Conservation (phyloP, 75 land plant species). For the Cryptomeria japonica region DNA sequence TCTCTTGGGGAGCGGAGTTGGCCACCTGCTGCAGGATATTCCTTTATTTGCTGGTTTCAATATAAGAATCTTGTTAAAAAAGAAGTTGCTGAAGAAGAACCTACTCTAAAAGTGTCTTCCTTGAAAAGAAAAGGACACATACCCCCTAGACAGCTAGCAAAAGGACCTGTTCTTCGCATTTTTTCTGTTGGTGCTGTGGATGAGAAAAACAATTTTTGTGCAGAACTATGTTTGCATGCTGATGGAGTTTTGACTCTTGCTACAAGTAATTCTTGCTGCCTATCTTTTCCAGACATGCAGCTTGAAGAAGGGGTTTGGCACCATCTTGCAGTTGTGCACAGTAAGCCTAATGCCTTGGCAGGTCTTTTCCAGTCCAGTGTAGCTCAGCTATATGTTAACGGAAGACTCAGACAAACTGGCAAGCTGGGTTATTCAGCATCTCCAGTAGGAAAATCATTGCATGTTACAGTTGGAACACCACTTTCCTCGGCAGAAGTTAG, state of each 20-base stretch:
- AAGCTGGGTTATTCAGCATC: conserved; percentile 93
- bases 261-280: conserved; percentile 74
- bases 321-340: conserved; percentile 95
- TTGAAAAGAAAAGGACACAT: conserved; percentile 23
- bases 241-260: conserved; percentile 83
- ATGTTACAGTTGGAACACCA: conserved; percentile 85
- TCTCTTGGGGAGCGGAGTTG: conserved; percentile 94
- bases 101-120: conserved; percentile 20
- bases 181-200: conserved; percentile 92
- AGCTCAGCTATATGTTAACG: conserved; percentile 89
- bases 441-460: conserved; percentile 83
- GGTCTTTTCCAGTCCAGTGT: conserved; percentile 97
- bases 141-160: conserved; percentile 16
- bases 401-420: conserved; percentile 89
- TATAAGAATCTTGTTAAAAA: conserved; percentile 53
- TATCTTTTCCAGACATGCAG: conserved; percentile 74
- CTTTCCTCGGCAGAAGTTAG: conserved; percentile 48
- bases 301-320: conserved; percentile 93
- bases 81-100: conserved; percentile 27
- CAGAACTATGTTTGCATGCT: conserved; percentile 81
- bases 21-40: conserved; percentile 99
- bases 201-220: conserved; percentile 59
- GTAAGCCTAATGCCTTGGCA: conserved; percentile 97
- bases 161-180: conserved; percentile 52
- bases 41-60: conserved; percentile 98